Percentiles rank a stretch among this genome's conserved stretches.
Evolutionary conservation across 352 stramenopile species (phyloP).

Genomic region (Phytophthora pseudosyringae): DNA sequence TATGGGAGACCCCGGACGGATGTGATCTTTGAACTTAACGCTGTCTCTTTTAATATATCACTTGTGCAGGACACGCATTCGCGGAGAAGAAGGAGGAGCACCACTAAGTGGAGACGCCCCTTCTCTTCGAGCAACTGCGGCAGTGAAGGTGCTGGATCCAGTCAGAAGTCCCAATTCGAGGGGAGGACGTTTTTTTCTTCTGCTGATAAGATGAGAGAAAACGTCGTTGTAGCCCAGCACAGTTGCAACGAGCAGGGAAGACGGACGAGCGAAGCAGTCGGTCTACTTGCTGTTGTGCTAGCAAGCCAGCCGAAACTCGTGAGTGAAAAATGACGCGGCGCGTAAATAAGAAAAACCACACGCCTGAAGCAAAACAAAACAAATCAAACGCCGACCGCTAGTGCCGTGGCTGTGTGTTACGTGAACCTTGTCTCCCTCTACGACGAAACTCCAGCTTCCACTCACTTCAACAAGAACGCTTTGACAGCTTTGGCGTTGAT

Average conservation of each 20-base stretch:
- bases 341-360: constrained; percentile 26
- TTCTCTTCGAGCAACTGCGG: constrained; percentile 15
- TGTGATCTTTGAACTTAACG: neutral
- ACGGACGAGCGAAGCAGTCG: constrained; percentile 11
- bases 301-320: constrained; percentile 10
- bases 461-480: constrained; percentile 14
- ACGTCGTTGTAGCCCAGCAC: constrained; percentile 2
- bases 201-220: constrained; percentile 18
- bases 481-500: too few relatives aligned
- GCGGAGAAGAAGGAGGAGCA: constrained; percentile 63
- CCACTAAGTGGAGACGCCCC: constrained; percentile 48
- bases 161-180: neutral
- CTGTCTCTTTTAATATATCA: constrained; percentile 6
- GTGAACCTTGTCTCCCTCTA: constrained; percentile 7
- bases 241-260: constrained; percentile 8
- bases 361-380: constrained; percentile 26
- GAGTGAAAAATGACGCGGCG: constrained; percentile 32
- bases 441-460: neutral
- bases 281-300: constrained; percentile 14
- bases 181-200: constrained; percentile 5
- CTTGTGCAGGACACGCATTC: constrained; percentile 50
- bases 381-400: constrained; percentile 28
- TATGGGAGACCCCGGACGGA: constrained; percentile 8
- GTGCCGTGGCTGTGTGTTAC: constrained; percentile 20
- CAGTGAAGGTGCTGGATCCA: constrained; percentile 10